Evolutionary conservation across 2,329 filamentous ascomycete genomes (phyloP).

Genomic region (Stachybotrys chlorohalonatus): DNA sequence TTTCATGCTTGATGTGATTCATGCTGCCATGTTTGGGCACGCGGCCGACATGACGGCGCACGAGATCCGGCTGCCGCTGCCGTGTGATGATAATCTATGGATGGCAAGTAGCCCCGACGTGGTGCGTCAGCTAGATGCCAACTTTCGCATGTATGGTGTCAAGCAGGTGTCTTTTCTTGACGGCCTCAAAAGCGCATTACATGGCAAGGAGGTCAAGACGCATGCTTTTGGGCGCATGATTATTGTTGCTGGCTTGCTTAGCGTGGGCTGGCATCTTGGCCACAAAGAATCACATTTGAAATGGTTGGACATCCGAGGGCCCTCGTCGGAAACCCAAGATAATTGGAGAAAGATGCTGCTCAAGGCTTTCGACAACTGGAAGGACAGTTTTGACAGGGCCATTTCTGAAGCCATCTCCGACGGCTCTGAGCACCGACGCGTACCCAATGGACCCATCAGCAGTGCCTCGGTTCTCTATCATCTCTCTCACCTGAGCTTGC

Average conservation of each 20-base stretch:
- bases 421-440: conserved; percentile 27
- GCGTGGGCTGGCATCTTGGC: conserved; percentile 85
- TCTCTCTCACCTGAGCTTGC: conserved; percentile 79
- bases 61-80: conserved; percentile 76
- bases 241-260: conserved; percentile 83
- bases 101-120: conserved; percentile 68
- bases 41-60: conserved; percentile 85
- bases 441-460: conserved; percentile 59
- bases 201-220: conserved; percentile 71
- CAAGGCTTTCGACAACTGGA: conserved; percentile 80
- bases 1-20: conserved; percentile 81
- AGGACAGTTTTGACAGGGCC: conserved; percentile 69
- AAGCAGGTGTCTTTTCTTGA: conserved; percentile 76
- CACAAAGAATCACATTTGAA: conserved; percentile 78
- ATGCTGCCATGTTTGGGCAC: conserved; percentile 90
- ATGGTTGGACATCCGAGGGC: conserved; percentile 61
- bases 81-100: conserved; percentile 84
- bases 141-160: conserved; percentile 67
- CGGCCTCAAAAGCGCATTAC: conserved; percentile 73
- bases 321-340: conserved; percentile 51
- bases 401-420: conserved; percentile 33
- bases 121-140: conserved; percentile 68
- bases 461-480: conserved; percentile 75
- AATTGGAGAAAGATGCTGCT: conserved; percentile 73
- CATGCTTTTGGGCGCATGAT: conserved; percentile 86